Evolutionary conservation across 371 early-diverging fungal species (phyloP), one percentile per base, ranked within the genome.

Genomic region (Mucor indicus): DNA sequence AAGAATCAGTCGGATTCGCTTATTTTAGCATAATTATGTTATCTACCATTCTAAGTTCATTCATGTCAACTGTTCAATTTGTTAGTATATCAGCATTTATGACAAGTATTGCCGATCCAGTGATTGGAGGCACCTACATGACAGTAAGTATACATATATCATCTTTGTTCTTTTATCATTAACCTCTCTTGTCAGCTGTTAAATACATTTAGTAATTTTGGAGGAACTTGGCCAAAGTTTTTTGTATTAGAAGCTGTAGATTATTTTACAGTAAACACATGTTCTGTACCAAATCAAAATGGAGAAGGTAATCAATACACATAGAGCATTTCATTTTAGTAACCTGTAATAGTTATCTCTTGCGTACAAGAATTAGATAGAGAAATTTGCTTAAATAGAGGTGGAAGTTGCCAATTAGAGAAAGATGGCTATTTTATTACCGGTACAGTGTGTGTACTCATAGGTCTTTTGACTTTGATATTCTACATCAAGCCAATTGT

Each of bases 41-140:
- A 9, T 81, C 82, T 4, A 90, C 87, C 19, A 92, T 96, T 0
- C 66, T 93, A 16, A 80, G 81, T 22, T 93, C 95, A 0, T 95
- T 96, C 64, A 84, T 82, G 67, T 83, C 91, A 49, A 97, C 96
- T 0, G 91, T 98, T 12, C 91, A 92, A 63, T 98, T 98, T 69
- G 97, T 98, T 38, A 87, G 93, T 31, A 82, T 98, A 51, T 91
- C 93, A 2, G 91, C 92, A 1, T 98, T 95, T 59, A 91, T 96
- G 77, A 90, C 96, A 16, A 79, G 81, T 53, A 94, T 98, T 48
- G 90, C 92, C 2, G 98, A 98, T 61, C 98, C 98, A 2, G 58
- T 85, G n/a, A 95, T 98, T 50, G 98, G 96, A 31, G 95, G 95
- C 8, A 95, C 95, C 2, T 98, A 98, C 62, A 98, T 98, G 98